These are phyloP conservation scores for Fraxinus pennsylvanica DNA, from an alignment of 257 asterid species.

Conservation along the genomic window DNA sequence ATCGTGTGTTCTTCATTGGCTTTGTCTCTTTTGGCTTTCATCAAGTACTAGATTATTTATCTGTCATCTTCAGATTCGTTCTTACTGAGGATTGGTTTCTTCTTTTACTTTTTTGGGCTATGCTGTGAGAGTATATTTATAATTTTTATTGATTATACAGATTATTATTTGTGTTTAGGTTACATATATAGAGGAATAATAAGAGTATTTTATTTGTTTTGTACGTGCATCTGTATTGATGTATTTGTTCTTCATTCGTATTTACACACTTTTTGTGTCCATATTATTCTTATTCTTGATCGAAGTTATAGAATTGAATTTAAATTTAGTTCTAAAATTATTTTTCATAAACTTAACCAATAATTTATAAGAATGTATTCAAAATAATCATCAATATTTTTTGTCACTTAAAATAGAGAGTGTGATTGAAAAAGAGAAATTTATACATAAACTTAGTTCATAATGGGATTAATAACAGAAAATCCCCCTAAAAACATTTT, in stretches of 20 bases:
- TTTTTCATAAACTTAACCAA: too few species aligned
- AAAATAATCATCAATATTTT: too few species aligned
- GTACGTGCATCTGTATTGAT: neutral
- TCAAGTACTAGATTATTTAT: conserved; percentile 37
- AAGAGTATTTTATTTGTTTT: neutral
- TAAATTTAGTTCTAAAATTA: too few species aligned
- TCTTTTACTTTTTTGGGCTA: neutral
- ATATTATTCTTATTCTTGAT: too few species aligned
- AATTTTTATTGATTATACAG: neutral
- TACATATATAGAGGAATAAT: neutral
- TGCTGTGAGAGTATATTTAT: neutral
- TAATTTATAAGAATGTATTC: too few species aligned
- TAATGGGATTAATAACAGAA: too few species aligned
- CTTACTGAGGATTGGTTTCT: neutral
- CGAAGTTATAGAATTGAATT: neutral
- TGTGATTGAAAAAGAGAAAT: too few species aligned
- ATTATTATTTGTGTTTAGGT: neutral
- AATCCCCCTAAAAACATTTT: too few species aligned
- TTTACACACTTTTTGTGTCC: neutral
- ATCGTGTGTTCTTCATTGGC: conserved; percentile 46
- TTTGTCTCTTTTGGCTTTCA: conserved; percentile 42
- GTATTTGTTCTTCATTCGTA: neutral
- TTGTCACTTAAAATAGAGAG: too few species aligned
- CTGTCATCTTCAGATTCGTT: neutral
- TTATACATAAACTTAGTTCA: too few species aligned